Evolutionary conservation across 2,329 filamentous ascomycete species (phyloP).

Genomic region (Fusarium sulawesiense): DNA sequence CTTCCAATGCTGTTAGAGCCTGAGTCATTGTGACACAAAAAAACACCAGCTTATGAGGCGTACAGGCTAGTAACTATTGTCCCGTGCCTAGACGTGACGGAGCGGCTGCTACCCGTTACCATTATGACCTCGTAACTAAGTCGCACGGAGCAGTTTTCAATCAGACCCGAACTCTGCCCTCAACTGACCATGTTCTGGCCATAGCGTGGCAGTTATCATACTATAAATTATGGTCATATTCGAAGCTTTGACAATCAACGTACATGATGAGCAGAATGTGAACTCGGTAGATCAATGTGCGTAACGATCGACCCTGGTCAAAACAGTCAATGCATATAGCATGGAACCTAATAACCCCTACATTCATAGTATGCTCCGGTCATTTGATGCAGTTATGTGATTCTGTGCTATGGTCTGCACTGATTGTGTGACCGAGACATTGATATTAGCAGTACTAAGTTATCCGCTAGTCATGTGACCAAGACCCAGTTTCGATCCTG

Average conservation of each 20-base stretch:
- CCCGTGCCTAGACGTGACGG: background rate
- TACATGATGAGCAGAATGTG: background rate
- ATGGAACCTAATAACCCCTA: background rate
- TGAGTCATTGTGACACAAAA: background rate
- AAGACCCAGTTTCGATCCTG: background rate
- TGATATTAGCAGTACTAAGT: too few relatives aligned
- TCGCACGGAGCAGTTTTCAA: slow-evolving; percentile 8
- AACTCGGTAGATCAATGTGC: background rate
- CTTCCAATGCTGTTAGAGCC: background rate
- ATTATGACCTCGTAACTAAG: background rate
- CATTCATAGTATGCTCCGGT: background rate
- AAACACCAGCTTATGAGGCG: background rate
- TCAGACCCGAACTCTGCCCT: background rate
- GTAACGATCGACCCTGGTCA: background rate
- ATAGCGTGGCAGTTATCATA: background rate
- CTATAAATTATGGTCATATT: background rate
- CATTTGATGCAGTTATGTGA: background rate
- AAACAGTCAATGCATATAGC: background rate
- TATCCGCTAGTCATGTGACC: background rate
- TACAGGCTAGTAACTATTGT: background rate
- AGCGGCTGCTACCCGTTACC: background rate
- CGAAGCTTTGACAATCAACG: background rate
- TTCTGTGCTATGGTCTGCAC: background rate
- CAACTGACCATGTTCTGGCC: background rate
- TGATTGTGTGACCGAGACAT: too few relatives aligned